phyloP scores from a whole-genome alignment of 208 protist genomes.

The Trichomonas tenax region DNA sequence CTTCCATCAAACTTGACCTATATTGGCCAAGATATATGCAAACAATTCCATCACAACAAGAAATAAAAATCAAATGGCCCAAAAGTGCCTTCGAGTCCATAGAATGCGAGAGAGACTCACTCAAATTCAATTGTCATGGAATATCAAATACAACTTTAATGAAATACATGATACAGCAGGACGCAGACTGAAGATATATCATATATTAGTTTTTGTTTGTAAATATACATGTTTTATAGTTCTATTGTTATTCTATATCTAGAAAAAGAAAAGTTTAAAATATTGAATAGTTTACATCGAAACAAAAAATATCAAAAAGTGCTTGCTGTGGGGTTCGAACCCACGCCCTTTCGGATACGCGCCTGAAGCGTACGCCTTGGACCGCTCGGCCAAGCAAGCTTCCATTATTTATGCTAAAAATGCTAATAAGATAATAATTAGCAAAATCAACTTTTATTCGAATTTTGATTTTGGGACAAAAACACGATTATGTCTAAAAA shows the following conservation, averaged over 20 bases:
- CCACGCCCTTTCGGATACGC: not conserved
- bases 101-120: not conserved
- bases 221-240: too few relatives aligned
- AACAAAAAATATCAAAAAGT: not conserved
- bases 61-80: not conserved
- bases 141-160: not conserved
- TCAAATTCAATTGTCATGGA: not conserved
- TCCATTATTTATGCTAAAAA: not conserved
- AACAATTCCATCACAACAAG: not conserved
- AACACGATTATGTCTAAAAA: too few relatives aligned
- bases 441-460: too few relatives aligned
- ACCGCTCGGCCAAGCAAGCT: not conserved
- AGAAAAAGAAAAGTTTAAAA: too few relatives aligned
- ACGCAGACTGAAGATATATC: too few relatives aligned
- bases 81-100: not conserved
- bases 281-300: too few relatives aligned
- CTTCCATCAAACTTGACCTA: too few relatives aligned
- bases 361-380: not conserved
- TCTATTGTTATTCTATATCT: too few relatives aligned
- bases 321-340: conserved; percentile 4
- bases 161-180: too few relatives aligned
- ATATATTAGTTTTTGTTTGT: too few relatives aligned
- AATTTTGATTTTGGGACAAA: too few relatives aligned
- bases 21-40: not conserved
- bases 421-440: too few relatives aligned